These are phyloP conservation scores for Epichloe elymi DNA, from an alignment of 2,329 filamentous ascomycete genomes.

Conservation along the genomic window DNA sequence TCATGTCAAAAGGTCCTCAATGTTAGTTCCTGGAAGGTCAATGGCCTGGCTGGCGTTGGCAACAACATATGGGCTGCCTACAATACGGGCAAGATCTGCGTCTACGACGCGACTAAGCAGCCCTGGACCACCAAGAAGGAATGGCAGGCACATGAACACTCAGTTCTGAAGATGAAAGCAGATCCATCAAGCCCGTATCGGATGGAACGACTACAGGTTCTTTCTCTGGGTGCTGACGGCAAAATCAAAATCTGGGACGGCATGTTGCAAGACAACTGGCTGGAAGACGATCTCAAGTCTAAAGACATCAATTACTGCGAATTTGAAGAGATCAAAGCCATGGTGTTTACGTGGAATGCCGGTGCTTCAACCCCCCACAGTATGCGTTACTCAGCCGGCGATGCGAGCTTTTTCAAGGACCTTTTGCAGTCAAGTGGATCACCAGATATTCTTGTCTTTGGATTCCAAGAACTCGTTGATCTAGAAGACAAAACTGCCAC, in stretches of 20 bases:
- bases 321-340: conserved; percentile 67
- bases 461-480: conserved; percentile 97
- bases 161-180: conserved; percentile 62
- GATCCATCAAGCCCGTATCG: conserved; percentile 78
- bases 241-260: conserved; percentile 83
- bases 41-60: conserved; percentile 68
- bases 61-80: conserved; percentile 84
- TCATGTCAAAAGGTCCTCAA: conserved; percentile 68
- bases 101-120: conserved; percentile 72
- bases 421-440: conserved; percentile 63
- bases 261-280: conserved; percentile 82
- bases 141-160: conserved; percentile 81
- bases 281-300: conserved; percentile 80
- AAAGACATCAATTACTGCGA: conserved; percentile 72
- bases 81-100: conserved; percentile 84
- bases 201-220: conserved; percentile 69
- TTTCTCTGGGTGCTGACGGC: conserved; percentile 79
- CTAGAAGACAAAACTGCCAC: conserved; percentile 95
- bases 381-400: conserved; percentile 61
- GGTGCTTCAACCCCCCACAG: conserved; percentile 89
- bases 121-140: conserved; percentile 91
- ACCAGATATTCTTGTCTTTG: conserved; percentile 87
- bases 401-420: conserved; percentile 68
- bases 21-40: conserved; percentile 92
- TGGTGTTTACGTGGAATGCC: conserved; percentile 92